phyloP scores from a whole-genome alignment of 306 rosid genomes.

The Prunus padus region DNA sequence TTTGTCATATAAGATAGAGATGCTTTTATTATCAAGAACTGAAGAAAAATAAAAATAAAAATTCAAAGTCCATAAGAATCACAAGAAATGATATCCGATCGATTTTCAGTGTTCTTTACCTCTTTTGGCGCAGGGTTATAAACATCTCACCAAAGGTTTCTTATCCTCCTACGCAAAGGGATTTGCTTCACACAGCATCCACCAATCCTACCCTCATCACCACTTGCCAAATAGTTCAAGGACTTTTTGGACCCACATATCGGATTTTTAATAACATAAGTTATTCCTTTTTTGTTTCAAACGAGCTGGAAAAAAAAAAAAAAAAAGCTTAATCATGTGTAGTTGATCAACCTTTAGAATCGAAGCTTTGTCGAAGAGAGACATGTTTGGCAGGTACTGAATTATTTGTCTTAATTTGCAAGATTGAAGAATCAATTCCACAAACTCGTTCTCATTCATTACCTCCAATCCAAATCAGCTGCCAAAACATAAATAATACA shows the following conservation, averaged over 20 bases:
- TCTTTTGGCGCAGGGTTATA: not conserved
- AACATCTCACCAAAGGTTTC: not conserved
- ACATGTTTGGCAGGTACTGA: no score
- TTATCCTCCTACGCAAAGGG: not conserved
- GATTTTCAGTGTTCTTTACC: not conserved
- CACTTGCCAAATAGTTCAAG: not conserved
- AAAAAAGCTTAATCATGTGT: no score
- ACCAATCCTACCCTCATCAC: constrained; percentile 1
- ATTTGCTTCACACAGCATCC: not conserved
- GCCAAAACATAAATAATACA: no score
- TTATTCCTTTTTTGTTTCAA: no score
- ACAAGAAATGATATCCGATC: not conserved
- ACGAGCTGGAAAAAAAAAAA: no score
- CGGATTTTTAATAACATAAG: not conserved
- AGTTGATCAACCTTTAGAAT: no score
- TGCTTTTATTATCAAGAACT: not conserved
- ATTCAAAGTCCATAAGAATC: not conserved
- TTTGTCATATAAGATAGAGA: no score
- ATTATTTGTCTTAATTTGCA: no score
- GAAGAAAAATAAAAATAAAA: not conserved
- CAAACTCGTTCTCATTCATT: no score
- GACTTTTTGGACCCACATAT: not conserved
- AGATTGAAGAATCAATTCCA: no score
- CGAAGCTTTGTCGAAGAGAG: no score
- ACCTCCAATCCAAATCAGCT: no score